phyloP scores from a whole-genome alignment of 768 basidiomycete genomes.

The Dendrothele bispora region DNA sequence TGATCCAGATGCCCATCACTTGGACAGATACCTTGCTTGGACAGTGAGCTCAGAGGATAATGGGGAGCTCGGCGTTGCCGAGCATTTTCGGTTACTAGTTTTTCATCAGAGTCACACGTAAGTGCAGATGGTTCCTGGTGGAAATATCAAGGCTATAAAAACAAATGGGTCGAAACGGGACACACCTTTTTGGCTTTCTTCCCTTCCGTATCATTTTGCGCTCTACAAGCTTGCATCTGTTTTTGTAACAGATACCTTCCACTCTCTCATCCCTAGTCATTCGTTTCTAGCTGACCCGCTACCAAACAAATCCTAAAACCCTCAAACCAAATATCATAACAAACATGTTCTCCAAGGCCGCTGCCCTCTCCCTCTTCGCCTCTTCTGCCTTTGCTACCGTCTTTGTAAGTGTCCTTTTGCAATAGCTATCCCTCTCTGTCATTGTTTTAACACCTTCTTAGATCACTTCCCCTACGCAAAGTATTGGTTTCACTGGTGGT shows the following conservation, averaged over 20 bases:
- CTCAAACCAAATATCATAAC: constrained; percentile 21
- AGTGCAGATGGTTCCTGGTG: no score
- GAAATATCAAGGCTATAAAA: no score
- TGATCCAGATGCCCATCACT: no score
- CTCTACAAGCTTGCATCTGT: no score
- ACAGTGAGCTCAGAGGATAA: no score
- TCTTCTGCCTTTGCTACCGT: constrained; percentile 56
- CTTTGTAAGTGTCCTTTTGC: constrained; percentile 47
- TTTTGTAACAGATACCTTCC: not conserved
- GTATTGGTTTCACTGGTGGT: constrained; percentile 50
- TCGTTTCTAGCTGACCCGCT: not conserved
- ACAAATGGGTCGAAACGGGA: no score
- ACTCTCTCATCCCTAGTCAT: not conserved
- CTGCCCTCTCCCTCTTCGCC: constrained; percentile 51
- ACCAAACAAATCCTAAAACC: constrained; percentile 4
- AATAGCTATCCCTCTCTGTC: not conserved
- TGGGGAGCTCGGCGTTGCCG: no score
- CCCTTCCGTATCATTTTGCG: no score
- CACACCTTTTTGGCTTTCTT: no score
- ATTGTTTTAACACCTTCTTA: constrained; percentile 23
- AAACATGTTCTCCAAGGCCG: constrained; percentile 52
- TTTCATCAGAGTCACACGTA: no score
- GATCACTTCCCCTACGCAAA: constrained; percentile 57
- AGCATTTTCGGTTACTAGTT: no score
- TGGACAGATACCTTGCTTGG: no score